Evolutionary conservation across 805 yeast species (phyloP), one percentile per base, ranked within the genome.

Genomic region (Ogataea polymorpha): DNA sequence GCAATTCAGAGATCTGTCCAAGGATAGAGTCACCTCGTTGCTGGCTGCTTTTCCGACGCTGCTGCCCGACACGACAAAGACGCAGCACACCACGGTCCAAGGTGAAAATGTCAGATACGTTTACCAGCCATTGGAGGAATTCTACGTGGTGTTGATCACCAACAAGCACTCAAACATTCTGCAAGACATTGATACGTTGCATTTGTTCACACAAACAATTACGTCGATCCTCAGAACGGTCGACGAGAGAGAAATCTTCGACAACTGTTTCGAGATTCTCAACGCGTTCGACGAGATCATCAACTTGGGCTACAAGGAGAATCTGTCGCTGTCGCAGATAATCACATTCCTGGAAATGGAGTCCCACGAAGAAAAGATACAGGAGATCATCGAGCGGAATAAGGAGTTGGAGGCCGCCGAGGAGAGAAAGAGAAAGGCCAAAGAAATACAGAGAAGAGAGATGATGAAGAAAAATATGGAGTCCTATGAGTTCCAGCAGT

Each of bases 281-380:
- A 78, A 85, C 58, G 95, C 97, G 3, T 91, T 93, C 58, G 99
- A 93, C 63, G 99, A 93, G 67, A 86, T 93, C 41, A 80, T 93
- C 53, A 80, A 80, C 39, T 71, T 87, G 66, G 99, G 99, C 13
- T 88, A 83, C 70, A 80, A 86, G 51, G 99, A 93, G 63, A 85
- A 88, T 64, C 69, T 91, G 50, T 79, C 93, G 1, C 62, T 83
- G 50, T 63, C 80, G 45, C 98, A 93, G 68, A 85, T 93, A 49
- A 80, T 78, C 62, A 86, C 95, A 10, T 91, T 86, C 66, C 71
- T 93, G 69, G 91, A 88, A 61, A 91, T 93, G 98, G 98, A 93
- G 67, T 86, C 96, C 29, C 97, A 93, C 63, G 99, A 93, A 67
- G 99, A 93, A 68, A 91, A 87, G 72, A 91, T 95, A 59, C 98